These are phyloP conservation scores for Fragosphaeria purpurea DNA, from an alignment of 2,329 filamentous ascomycete genomes.

Conservation along the genomic window DNA sequence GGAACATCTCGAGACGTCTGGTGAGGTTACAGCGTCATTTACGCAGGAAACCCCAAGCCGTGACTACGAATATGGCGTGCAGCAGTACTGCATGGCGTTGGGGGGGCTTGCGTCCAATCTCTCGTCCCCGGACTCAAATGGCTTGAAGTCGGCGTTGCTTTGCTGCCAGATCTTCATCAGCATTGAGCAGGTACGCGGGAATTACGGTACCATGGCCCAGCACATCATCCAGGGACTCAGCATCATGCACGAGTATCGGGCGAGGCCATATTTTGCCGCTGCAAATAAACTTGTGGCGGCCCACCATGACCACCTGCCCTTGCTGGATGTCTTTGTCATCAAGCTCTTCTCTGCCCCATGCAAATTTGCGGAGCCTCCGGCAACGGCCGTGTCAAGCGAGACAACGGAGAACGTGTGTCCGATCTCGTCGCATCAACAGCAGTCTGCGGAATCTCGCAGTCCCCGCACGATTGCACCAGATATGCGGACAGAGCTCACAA, in stretches of 20 bases:
- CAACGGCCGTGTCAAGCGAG: slow-evolving; percentile 6
- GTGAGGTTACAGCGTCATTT: slow-evolving; percentile 16
- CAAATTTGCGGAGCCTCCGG: slow-evolving; percentile 25
- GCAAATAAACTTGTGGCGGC: too few species aligned
- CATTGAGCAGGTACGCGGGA: slow-evolving; percentile 32
- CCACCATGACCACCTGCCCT: slow-evolving; percentile 19
- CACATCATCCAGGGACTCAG: slow-evolving; percentile 32
- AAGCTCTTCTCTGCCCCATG: slow-evolving; percentile 33
- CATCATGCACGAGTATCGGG: slow-evolving; percentile 32
- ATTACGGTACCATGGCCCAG: slow-evolving; percentile 30
- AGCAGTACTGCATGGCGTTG: slow-evolving; percentile 33
- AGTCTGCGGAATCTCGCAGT: slow-evolving; percentile 11
- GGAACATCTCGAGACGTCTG: slow-evolving; percentile 26
- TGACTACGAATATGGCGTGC: slow-evolving; percentile 26
- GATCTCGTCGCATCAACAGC: slow-evolving; percentile 8
- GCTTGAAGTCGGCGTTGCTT: slow-evolving; percentile 29
- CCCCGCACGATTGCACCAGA: slow-evolving; percentile 13
- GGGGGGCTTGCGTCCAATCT: slow-evolving; percentile 28
- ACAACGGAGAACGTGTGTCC: too few species aligned
- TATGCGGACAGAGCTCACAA: too few species aligned
- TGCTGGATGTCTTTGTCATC: slow-evolving; percentile 31
- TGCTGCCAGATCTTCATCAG: slow-evolving; percentile 39
- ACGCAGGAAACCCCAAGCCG: slow-evolving; percentile 18
- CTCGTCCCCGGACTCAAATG: slow-evolving; percentile 20
- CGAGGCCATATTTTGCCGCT: slow-evolving; percentile 21